Evolutionary conservation across 148 eudicot species (phyloP).

Genomic region (Selenicereus undatus): DNA sequence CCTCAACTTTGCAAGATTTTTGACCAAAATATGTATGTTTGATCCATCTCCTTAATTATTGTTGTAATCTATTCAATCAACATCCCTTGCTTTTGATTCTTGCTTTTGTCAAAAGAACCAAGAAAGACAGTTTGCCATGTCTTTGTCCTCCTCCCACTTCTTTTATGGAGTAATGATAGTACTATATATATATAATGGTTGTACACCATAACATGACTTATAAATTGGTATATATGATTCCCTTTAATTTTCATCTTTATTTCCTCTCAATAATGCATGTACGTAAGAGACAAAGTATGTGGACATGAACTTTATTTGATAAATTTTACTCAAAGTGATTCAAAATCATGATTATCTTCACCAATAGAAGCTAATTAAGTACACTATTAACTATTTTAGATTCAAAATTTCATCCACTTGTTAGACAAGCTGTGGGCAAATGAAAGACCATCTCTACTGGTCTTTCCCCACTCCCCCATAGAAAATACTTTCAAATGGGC

Average conservation of each 20-base stretch:
- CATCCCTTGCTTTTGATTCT: constrained; percentile 9
- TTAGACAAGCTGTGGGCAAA: background rate
- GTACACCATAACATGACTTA: background rate
- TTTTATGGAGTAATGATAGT: background rate
- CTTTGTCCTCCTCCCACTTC: constrained; percentile 18
- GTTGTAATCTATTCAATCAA: constrained; percentile 14
- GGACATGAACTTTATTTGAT: constrained; percentile 21
- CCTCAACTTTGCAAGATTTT: constrained; percentile 17
- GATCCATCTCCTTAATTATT: background rate
- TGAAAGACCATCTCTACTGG: background rate
- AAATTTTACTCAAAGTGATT: constrained; percentile 28
- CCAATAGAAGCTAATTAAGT: no score
- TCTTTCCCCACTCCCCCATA: background rate
- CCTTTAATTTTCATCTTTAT: constrained; percentile 5
- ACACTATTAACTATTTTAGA: no score
- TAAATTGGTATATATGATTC: background rate
- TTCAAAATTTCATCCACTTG: background rate
- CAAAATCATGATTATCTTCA: background rate
- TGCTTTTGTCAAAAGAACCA: constrained; percentile 15
- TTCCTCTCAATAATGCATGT: constrained; percentile 7
- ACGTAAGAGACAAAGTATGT: background rate
- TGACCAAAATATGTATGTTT: no score
- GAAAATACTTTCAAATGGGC: background rate
- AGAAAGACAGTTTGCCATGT: constrained; percentile 23
- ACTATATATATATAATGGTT: background rate